Base-by-base conservation (phyloP, 257 asterid species). In the Paraleonurus japonicus region DNA sequence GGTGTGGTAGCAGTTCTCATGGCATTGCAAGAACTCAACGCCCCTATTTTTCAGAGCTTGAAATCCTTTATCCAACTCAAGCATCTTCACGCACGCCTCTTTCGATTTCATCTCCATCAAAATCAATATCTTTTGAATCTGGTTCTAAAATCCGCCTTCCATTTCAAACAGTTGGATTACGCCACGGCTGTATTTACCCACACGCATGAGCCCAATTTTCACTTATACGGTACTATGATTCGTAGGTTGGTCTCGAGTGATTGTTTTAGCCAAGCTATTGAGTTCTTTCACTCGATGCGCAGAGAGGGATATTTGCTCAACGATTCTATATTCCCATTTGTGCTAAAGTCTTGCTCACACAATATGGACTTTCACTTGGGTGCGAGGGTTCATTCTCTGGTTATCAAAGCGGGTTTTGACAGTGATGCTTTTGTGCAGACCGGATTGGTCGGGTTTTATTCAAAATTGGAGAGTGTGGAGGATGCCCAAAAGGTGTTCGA, bases 381-480 rank as follows among this genome's bases (percentile, higher is more conserved):
- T 6, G 11, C 16, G 53, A 77, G 54, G 16, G 77, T 77, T 12
- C 82, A 81, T 61, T 74, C 80, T 12, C 43, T 81, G 69, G 70
- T 61, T 8, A 68, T 81, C 39, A 81, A 81, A 32, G 70, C 48
- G 32, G 85, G 85, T 16, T 77, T 39, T 50, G 75, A 65, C 28
- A 20, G 6, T 1, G 78, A 81, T 65, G 75, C 61, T 23, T 74
- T 19, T 51, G 75, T 70, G 69, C 57, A 66, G 16, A 65, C 80
- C 10, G 85, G 80, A 15, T 74, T 81, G 68, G 73, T 81, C 17
- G 82, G 80, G 7, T 70, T 81, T 23, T 81, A 81, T 30, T 41
- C 82, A 8, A 81, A 74, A 53, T 3, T 77, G 77, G 75, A 64
- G 66, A 23, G 67, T n/a, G 28, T 81, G 68, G 73, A 39, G 1